Percentiles rank a stretch among this genome's conserved stretches.
These are phyloP conservation scores for Russula virescens DNA, from an alignment of 768 basidiomycete genomes.

Conservation along the genomic window DNA sequence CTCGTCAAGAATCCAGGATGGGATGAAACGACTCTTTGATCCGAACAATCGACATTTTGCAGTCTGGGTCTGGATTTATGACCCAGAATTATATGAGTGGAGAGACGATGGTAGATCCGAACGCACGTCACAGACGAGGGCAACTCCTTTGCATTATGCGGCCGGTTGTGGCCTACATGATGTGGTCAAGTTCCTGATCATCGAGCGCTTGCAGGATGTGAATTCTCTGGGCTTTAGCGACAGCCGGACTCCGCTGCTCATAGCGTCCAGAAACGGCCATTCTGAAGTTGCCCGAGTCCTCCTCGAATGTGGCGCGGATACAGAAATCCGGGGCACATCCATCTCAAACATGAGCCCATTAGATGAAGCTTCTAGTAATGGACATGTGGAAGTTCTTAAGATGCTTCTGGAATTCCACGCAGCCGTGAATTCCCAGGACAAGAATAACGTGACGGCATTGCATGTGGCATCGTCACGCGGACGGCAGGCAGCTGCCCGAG, in stretches of 20 bases:
- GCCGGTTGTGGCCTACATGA: neutral
- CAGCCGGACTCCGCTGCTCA: no score
- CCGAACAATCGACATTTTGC: neutral
- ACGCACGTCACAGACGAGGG: neutral
- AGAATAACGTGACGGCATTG: no score
- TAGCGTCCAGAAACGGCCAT: neutral
- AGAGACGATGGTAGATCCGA: no score
- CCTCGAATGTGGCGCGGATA: neutral
- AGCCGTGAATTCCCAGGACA: no score
- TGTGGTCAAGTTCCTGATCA: neutral
- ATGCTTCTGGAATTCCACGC: no score
- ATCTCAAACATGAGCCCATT: neutral
- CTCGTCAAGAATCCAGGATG: neutral
- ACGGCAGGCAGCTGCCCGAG: no score
- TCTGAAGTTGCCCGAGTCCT: no score
- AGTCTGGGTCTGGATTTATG: conserved; percentile 1
- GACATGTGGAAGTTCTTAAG: no score
- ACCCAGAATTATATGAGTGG: no score
- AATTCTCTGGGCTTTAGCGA: neutral
- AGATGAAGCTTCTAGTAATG: no score
- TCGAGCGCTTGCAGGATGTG: no score
- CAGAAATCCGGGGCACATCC: neutral
- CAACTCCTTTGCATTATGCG: neutral
- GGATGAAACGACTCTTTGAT: neutral
- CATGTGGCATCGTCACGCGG: no score